Conservation (phyloP, 306 rosid species). For the Casuarina cunninghamiana region DNA sequence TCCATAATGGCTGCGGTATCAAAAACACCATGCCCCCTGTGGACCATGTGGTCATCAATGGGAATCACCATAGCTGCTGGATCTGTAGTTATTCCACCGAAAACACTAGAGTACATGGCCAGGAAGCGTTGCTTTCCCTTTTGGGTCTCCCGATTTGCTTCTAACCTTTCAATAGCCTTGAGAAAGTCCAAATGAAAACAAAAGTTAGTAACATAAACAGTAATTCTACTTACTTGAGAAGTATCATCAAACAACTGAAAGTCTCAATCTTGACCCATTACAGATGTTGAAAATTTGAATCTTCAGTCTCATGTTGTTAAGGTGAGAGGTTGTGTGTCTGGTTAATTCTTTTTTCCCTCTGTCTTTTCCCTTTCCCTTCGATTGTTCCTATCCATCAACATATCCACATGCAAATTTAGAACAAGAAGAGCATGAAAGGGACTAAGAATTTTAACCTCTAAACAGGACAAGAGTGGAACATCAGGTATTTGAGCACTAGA, state of each 20-base stretch:
- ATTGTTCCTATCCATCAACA: neutral
- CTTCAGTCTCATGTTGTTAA: too few relatives aligned
- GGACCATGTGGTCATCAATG: slow-evolving; percentile 95
- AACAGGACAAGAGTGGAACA: slow-evolving; percentile 56
- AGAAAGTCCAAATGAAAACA: neutral
- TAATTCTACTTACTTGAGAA: neutral
- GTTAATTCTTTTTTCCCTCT: neutral
- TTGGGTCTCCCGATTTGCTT: slow-evolving; percentile 47
- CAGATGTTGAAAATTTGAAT: neutral
- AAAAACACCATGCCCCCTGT: slow-evolving; percentile 92
- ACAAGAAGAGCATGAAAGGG: slow-evolving; percentile 4
- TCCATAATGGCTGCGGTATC: slow-evolving; percentile 86
- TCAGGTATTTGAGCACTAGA: slow-evolving; percentile 32
- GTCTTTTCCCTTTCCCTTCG: neutral
- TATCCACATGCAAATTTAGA: neutral
- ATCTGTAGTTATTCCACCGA: slow-evolving; percentile 80
- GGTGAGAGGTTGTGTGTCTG: too few relatives aligned
- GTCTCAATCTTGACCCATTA: neutral
- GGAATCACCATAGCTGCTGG: slow-evolving; percentile 87
- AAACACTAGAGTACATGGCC: slow-evolving; percentile 91
- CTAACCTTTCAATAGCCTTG: slow-evolving; percentile 63
- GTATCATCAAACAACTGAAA: neutral
- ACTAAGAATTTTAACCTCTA: slow-evolving; percentile 43
- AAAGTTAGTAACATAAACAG: slow-evolving; percentile 5
- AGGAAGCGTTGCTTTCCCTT: slow-evolving; percentile 60